phyloP scores from a whole-genome alignment of 1,284 basidiomycete species.

The Fomitopsis schrenkii region DNA sequence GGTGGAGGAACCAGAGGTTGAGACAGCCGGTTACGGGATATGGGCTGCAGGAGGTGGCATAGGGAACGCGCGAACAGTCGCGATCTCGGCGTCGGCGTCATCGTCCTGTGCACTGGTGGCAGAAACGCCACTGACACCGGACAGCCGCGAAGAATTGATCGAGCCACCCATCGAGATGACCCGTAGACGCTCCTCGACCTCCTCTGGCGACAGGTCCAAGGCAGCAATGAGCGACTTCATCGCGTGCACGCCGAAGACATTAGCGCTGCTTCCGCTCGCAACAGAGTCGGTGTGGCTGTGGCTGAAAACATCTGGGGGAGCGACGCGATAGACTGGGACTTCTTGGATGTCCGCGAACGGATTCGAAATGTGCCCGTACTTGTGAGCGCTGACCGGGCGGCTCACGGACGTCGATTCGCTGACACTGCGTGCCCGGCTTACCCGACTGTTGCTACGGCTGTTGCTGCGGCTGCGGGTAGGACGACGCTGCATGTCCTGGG shows the following conservation, averaged over 20 bases:
- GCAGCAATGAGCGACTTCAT: slow-evolving; percentile 62
- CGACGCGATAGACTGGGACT: slow-evolving; percentile 14
- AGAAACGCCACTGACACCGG: slow-evolving; percentile 6
- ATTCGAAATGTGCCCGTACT: slow-evolving; percentile 20
- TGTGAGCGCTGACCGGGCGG: background rate
- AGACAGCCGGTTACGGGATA: background rate
- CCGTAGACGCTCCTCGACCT: slow-evolving; percentile 40
- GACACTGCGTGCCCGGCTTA: slow-evolving; percentile 17
- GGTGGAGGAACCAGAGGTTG: background rate
- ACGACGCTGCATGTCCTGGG: slow-evolving; percentile 25
- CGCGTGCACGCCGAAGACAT: slow-evolving; percentile 37
- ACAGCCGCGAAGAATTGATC: slow-evolving; percentile 20
- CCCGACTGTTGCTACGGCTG: slow-evolving; percentile 19
- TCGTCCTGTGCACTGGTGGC: background rate
- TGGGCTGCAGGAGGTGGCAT: slow-evolving; percentile 15
- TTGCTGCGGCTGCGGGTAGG: slow-evolving; percentile 21
- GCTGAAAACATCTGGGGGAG: slow-evolving; percentile 6
- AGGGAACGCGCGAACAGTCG: slow-evolving; percentile 23
- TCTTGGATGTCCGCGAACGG: slow-evolving; percentile 31
- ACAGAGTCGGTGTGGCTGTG: slow-evolving; percentile 19
- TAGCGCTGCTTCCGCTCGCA: slow-evolving; percentile 18
- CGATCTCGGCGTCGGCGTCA: slow-evolving; percentile 19
- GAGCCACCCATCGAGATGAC: slow-evolving; percentile 27
- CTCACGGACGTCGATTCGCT: slow-evolving; percentile 4
- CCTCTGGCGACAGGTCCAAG: slow-evolving; percentile 42